These are phyloP conservation scores for Talaromyces sp. DNA, from an alignment of 2,329 filamentous ascomycete species.

Conservation along the genomic window DNA sequence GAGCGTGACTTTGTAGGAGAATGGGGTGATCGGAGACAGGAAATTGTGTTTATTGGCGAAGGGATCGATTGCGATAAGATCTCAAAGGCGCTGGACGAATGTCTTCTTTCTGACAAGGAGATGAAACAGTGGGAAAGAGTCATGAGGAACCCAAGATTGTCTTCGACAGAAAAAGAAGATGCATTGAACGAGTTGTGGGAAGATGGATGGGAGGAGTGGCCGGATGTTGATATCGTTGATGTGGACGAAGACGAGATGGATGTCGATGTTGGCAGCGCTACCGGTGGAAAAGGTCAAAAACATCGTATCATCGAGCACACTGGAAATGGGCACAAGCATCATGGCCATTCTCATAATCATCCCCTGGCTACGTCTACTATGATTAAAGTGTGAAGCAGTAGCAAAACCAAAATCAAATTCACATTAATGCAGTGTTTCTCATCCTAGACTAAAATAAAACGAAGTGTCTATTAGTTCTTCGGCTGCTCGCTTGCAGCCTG, in stretches of 20 bases:
- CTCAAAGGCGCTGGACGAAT: conserved; percentile 51
- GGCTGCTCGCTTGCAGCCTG: background rate
- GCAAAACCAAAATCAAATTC: background rate
- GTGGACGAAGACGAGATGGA: conserved; percentile 15
- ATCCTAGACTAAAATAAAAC: background rate
- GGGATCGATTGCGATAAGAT: conserved; percentile 50
- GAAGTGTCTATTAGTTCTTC: background rate
- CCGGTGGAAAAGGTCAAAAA: conserved; percentile 15
- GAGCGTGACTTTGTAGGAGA: conserved; percentile 44
- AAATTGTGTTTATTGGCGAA: conserved; percentile 69
- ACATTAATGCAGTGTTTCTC: background rate
- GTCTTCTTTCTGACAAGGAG: conserved; percentile 57
- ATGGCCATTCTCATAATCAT: conserved; percentile 8
- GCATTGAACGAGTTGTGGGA: conserved; percentile 49
- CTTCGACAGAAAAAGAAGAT: conserved; percentile 38
- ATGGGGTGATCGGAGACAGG: conserved; percentile 66
- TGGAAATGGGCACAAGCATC: conserved; percentile 16
- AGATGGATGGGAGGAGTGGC: conserved; percentile 55
- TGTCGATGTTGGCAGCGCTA: conserved; percentile 15
- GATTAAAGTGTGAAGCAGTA: background rate
- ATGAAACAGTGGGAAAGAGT: conserved; percentile 49
- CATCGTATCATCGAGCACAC: conserved; percentile 26
- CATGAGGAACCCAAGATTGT: conserved; percentile 40
- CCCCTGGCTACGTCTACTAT: background rate
- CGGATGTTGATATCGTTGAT: conserved; percentile 38